Evolutionary conservation across 768 basidiomycete species (phyloP), one percentile per base, ranked within the genome.

Genomic region (Leccinum ochraceum): DNA sequence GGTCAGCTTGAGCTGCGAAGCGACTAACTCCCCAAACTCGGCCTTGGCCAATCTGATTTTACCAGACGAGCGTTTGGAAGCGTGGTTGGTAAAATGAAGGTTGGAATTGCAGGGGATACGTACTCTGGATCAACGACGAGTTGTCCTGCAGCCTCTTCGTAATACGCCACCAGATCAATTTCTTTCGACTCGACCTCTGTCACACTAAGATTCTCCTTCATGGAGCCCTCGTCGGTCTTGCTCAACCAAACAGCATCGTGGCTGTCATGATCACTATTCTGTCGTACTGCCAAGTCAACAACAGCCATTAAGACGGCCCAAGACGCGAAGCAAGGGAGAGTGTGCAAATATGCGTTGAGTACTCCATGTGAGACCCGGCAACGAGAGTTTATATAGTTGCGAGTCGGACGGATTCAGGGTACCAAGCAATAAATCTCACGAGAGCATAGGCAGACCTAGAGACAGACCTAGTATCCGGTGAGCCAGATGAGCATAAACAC

Each of bases 91-190:
- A 46, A 46, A 22, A 24, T 20, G 20, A 1, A 46, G 10, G 26
- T 14, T 30, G 17, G 8, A 37, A 14, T 8, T 8, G 7, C 4
- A 20, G 9, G 3, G 10, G 8, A 36, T 34, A 78, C 83, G 22
- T 59, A 85, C 86, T 77, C 73, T 13, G 86, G 86, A 69, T 88
- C 86, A 13, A 88, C 75, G 54, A 88, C 83, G 46, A 88, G 73
- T 20, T 86, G 77, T 13, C 86, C 87, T 1, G 84, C 85, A 60
- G 77, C 74, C 11, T 77, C 69, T 62, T 87, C 85, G 53, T 87
- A 85, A 60, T 83, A 84, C 0, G 69, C 57, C 24, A 69, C 55
- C 39, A 80, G 61, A 59, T 81, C 77, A 6, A 80, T 53, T 4
- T 70, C 66, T 22, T 39, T 39, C 7, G 37, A 39, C 16, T 58